Evolutionary conservation across 108 stramenopile species (phyloP), one percentile per base, ranked within the genome.

Genomic region (Licmophora abbreviata): DNA sequence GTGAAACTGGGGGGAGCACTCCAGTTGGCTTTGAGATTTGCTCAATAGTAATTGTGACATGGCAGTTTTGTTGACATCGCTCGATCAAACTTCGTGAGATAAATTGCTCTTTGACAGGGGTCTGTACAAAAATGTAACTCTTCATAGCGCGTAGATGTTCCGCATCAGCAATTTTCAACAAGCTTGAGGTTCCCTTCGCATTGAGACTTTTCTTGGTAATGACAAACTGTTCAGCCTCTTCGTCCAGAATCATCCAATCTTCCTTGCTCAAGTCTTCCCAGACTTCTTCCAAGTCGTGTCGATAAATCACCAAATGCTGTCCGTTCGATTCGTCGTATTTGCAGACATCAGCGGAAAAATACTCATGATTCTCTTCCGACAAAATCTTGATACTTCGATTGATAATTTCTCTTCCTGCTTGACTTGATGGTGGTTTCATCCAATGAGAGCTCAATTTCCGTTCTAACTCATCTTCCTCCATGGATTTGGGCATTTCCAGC

Each of bases 161-260:
- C 46, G 52, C 31, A 28, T 44, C 26, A 12, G 17, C 42, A 24
- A 12, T 29, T 25, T 53, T 31, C 7, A 52, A 23, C 9, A 57
- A 41, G 43, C 60, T 43, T 42, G 40, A 54, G n/a, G 43, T 15
- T 10, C 17, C 11, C 35, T 23, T 15, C 1, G 29, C 22, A 4
- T 24, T 15, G 31, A 14, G 11, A 5, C 4, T 5, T 40, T 45
- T 47, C 42, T 80, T 66, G 15, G 80, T 66, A 66, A 89, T 89
- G n/a, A 77, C 71, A 58, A 80, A 82, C 34, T 76, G 63, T 43
- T 69, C 64, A 4, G 69, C 70, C 32, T 63, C 64, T 64, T 83
- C 81, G 30, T 87, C 85, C 25, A 91, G 59, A n/a, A 91, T 52
- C 89, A 83, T 71, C 89, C 89, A 91, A 34, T 81, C 74, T 51